phyloP scores from a whole-genome alignment of 768 basidiomycete genomes.

The Cystofilobasidium capitatum region DNA sequence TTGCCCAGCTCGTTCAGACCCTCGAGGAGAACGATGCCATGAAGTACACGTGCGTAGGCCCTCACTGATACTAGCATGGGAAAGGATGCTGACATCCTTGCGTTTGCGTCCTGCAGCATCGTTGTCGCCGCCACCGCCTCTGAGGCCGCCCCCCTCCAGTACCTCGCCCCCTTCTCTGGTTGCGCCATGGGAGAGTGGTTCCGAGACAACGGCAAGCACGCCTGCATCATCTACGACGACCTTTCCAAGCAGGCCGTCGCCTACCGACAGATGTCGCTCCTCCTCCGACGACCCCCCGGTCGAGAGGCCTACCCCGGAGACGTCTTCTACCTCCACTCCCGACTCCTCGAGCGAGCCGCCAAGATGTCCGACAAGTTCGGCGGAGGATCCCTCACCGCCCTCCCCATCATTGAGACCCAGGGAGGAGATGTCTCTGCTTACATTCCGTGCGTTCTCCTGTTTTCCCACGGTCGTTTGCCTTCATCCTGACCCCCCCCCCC shows the following conservation, averaged over 20 bases:
- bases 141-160: slow-evolving; percentile 97
- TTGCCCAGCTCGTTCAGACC: slow-evolving; percentile 98
- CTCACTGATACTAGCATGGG: background rate
- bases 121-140: slow-evolving; percentile 99
- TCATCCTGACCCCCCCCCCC: background rate
- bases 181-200: slow-evolving; percentile 99
- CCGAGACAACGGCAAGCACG: slow-evolving; percentile 99
- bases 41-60: slow-evolving; percentile 66
- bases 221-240: slow-evolving; percentile 98
- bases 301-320: slow-evolving; percentile 45
- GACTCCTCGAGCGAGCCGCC: slow-evolving; percentile 98
- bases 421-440: slow-evolving; percentile 99
- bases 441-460: slow-evolving; percentile 59
- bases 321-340: slow-evolving; percentile 99
- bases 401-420: slow-evolving; percentile 99
- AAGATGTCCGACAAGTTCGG: slow-evolving; percentile 99
- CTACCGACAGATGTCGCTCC: slow-evolving; percentile 99
- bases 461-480: background rate
- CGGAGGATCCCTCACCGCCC: slow-evolving; percentile 94
- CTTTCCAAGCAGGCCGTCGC: slow-evolving; percentile 99
- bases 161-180: slow-evolving; percentile 99
- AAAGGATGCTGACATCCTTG: background rate
- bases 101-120: slow-evolving; percentile 44
- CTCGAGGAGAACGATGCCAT: slow-evolving; percentile 99
- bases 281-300: slow-evolving; percentile 99